phyloP scores from a whole-genome alignment of 768 basidiomycete species.

The Macrocybe gigantea region DNA sequence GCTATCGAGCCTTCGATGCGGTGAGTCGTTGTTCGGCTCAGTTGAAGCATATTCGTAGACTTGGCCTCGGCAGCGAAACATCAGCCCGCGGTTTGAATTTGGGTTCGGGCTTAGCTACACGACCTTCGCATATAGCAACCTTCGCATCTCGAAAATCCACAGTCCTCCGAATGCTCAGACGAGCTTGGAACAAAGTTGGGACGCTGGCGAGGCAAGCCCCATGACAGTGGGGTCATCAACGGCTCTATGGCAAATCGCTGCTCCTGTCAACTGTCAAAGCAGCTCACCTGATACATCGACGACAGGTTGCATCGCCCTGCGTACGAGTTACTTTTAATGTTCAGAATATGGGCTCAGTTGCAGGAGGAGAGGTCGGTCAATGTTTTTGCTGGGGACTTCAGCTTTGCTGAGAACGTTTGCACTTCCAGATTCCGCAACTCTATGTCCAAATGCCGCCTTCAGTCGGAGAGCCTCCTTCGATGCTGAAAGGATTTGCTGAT shows the following conservation, averaged over 20 bases:
- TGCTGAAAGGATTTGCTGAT: conserved; percentile 52
- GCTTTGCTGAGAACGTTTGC: background rate
- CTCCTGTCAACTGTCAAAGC: conserved; percentile 21
- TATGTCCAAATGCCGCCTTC: conserved; percentile 47
- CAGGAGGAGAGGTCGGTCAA: conserved; percentile 49
- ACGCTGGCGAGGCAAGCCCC: conserved; percentile 36
- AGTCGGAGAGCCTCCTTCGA: conserved; percentile 48
- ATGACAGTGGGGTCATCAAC: conserved; percentile 40
- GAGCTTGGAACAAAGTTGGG: conserved; percentile 34
- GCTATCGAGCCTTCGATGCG: conserved; percentile 46
- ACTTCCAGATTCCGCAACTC: conserved; percentile 50
- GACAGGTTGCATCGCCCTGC: conserved; percentile 46
- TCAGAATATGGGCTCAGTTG: conserved; percentile 44
- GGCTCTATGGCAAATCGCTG: conserved; percentile 38
- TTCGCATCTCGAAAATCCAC: conserved; percentile 31
- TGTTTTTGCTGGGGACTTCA: too few relatives aligned
- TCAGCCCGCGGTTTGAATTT: conserved; percentile 63
- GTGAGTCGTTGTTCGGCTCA: conserved; percentile 24
- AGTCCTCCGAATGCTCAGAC: conserved; percentile 23
- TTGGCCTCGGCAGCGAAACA: conserved; percentile 31
- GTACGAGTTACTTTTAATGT: conserved; percentile 48
- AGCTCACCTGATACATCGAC: background rate
- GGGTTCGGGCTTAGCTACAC: conserved; percentile 73
- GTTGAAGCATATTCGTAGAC: conserved; percentile 8
- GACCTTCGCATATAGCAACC: conserved; percentile 49